These are phyloP conservation scores for Vigna mungo DNA, from an alignment of 306 rosid genomes.

Conservation along the genomic window DNA sequence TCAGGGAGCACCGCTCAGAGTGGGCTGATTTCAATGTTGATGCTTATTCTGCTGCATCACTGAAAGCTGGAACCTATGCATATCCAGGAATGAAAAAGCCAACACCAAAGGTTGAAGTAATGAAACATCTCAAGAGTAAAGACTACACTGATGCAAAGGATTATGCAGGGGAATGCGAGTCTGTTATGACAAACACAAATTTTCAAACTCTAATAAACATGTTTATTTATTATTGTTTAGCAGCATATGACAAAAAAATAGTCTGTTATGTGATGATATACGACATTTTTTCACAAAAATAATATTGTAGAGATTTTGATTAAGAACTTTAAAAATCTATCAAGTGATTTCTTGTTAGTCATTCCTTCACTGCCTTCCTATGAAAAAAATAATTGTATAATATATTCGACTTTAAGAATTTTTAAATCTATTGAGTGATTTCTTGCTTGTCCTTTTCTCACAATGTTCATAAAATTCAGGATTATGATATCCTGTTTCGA, in stretches of 20 bases:
- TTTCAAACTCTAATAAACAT: slow-evolving; percentile 1
- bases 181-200: slow-evolving; percentile 66
- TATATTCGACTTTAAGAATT: slow-evolving; percentile 27
- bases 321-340: neutral
- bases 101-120: slow-evolving; percentile 83
- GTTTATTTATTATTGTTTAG: slow-evolving; percentile 4
- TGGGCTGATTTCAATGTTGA: slow-evolving; percentile 99
- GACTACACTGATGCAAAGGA: slow-evolving; percentile 79
- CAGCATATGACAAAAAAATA: slow-evolving; percentile 5
- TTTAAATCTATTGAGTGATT: neutral
- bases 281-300: neutral
- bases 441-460: slow-evolving; percentile 40
- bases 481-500: neutral
- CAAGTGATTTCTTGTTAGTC: too few species aligned
- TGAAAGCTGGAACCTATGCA: slow-evolving; percentile 78
- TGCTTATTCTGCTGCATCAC: slow-evolving; percentile 83
- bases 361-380: too few species aligned
- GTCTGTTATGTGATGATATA: slow-evolving; percentile 17
- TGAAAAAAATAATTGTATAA: slow-evolving; percentile 35
- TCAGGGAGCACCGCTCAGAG: slow-evolving; percentile 97
- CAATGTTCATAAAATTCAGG: neutral
- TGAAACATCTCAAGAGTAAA: slow-evolving; percentile 71
- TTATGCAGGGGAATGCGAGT: slow-evolving; percentile 83
- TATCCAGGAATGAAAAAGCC: slow-evolving; percentile 95
- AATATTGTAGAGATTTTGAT: slow-evolving; percentile 44